These are phyloP conservation scores for Plasmodium fragile DNA, from an alignment of 169 alveolate species.

Conservation along the genomic window DNA sequence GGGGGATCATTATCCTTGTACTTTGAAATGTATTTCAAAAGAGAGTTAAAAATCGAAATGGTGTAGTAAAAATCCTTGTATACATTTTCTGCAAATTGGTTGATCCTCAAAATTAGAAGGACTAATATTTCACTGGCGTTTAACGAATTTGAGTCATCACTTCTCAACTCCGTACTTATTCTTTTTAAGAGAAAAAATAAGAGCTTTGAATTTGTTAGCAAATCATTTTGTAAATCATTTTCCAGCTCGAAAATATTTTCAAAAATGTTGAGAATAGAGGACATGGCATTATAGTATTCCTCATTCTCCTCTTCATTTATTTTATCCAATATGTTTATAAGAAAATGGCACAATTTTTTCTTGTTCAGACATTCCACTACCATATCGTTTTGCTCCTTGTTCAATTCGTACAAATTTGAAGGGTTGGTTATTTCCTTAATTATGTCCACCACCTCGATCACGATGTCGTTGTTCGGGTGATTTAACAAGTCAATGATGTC, in stretches of 20 bases:
- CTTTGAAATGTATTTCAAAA: constrained; percentile 52
- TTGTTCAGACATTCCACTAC: constrained; percentile 53
- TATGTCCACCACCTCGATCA: constrained; percentile 63
- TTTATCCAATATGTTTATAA: constrained; percentile 66
- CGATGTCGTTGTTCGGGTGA: constrained; percentile 74
- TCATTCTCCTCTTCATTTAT: constrained; percentile 68
- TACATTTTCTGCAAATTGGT: constrained; percentile 68
- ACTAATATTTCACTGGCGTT: constrained; percentile 75
- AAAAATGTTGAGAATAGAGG: constrained; percentile 62
- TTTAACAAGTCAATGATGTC: constrained; percentile 57
- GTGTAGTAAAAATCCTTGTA: constrained; percentile 69
- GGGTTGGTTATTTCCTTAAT: constrained; percentile 74
- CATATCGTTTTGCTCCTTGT: constrained; percentile 1
- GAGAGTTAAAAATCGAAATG: constrained; percentile 62
- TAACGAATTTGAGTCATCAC: constrained; percentile 51
- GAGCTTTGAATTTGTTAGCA: constrained; percentile 62
- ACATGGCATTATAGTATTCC: constrained; percentile 69
- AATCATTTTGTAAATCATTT: constrained; percentile 64
- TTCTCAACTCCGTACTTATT: constrained; percentile 43
- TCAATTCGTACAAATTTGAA: constrained; percentile 59
- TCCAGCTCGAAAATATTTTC: constrained; percentile 73
- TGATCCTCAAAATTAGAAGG: constrained; percentile 58
- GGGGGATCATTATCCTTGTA: constrained; percentile 71
- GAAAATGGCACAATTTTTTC: constrained; percentile 60
- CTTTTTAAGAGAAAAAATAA: constrained; percentile 72